These are phyloP conservation scores for Cercospora zeae-maydis DNA, from an alignment of 2,329 filamentous ascomycete species.

Conservation along the genomic window DNA sequence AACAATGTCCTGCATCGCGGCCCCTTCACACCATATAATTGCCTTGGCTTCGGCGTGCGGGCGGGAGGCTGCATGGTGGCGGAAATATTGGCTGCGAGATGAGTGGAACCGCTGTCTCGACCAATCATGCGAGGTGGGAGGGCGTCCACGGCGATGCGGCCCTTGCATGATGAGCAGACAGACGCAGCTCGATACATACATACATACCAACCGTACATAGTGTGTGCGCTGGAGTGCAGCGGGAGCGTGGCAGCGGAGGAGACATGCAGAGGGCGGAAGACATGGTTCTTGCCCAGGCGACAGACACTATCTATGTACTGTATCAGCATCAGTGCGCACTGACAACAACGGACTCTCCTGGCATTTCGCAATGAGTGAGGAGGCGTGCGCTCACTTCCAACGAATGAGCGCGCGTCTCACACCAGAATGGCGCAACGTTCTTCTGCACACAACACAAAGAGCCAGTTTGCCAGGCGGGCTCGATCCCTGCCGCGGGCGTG, in stretches of 20 bases:
- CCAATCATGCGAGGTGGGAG: background rate
- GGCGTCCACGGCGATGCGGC: background rate
- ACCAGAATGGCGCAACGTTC: background rate
- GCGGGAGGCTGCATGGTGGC: background rate
- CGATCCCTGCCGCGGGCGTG: background rate
- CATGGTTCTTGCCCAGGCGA: background rate
- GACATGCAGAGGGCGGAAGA: background rate
- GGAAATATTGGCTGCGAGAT: conserved; percentile 1
- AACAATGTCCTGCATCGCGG: background rate
- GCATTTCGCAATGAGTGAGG: background rate
- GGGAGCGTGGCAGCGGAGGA: background rate
- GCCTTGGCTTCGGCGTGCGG: background rate
- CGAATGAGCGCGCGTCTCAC: background rate
- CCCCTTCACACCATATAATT: background rate
- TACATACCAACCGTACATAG: no score
- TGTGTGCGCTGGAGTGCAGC: background rate
- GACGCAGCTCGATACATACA: background rate
- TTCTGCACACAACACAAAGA: background rate
- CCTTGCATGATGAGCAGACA: background rate
- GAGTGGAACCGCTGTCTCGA: background rate
- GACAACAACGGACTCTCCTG: background rate
- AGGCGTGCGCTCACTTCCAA: background rate
- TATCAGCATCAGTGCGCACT: no score
- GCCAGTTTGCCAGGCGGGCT: no score
- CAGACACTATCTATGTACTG: no score